Evolutionary conservation across 306 rosid genomes (phyloP).

Genomic region (Cicer arietinum): DNA sequence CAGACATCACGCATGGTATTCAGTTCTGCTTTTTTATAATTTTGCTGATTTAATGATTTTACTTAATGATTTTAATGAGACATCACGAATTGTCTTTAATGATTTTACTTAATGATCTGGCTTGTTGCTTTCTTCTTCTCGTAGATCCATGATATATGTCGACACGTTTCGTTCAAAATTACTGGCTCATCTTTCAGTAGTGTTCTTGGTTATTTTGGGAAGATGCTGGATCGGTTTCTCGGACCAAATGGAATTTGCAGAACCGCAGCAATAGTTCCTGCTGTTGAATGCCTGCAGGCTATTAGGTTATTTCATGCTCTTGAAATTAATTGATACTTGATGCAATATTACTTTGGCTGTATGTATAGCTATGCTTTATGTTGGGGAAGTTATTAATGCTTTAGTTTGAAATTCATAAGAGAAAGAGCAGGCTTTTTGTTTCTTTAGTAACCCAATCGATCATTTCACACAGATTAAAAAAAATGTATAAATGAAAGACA

Average conservation of each 20-base stretch:
- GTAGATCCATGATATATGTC: conserved; percentile 72
- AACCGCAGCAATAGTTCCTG: conserved; percentile 45
- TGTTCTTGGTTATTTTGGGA: conserved; percentile 55
- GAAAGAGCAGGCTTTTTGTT: background rate
- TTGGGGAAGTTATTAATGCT: conserved; percentile 1
- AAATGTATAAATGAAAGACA: no score
- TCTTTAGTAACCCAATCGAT: no score
- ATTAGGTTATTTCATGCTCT: conserved; percentile 56
- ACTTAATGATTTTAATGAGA: conserved; percentile 7
- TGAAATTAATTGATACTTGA: conserved; percentile 27
- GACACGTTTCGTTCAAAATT: conserved; percentile 59
- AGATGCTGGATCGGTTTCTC: conserved; percentile 58
- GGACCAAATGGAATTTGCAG: conserved; percentile 43
- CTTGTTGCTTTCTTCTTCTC: background rate
- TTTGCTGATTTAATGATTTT: background rate
- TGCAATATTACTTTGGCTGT: conserved; percentile 26
- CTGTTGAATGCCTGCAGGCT: conserved; percentile 66
- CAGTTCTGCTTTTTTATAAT: background rate
- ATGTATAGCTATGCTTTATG: background rate
- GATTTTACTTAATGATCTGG: background rate
- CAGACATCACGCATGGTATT: conserved; percentile 67
- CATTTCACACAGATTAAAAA: no score
- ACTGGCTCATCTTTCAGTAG: conserved; percentile 61
- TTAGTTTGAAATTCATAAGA: conserved; percentile 25
- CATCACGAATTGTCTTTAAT: background rate